Evolutionary conservation across 2,329 filamentous ascomycete species (phyloP).

Genomic region (Fusarium sp.): DNA sequence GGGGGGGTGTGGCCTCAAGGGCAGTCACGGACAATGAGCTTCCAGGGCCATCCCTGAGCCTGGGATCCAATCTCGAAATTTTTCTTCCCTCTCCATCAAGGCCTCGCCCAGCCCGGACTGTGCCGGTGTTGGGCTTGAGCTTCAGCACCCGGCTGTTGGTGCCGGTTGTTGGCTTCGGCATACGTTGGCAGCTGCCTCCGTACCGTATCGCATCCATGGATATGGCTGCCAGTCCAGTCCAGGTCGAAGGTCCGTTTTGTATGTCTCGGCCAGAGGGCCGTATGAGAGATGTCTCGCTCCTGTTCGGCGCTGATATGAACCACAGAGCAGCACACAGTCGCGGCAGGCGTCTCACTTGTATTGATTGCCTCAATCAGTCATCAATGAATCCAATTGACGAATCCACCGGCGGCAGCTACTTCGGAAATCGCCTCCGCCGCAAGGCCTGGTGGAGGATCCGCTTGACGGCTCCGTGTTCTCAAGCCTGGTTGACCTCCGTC

Average conservation of each 20-base stretch:
- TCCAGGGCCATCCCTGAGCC: slow-evolving; percentile 41
- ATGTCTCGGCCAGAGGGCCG: neutral
- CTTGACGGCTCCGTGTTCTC: slow-evolving; percentile 38
- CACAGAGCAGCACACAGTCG: slow-evolving; percentile 6
- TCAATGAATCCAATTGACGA: slow-evolving; percentile 19
- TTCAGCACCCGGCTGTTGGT: slow-evolving; percentile 40
- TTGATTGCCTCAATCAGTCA: slow-evolving; percentile 18
- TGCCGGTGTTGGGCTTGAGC: slow-evolving; percentile 41
- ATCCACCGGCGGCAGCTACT: slow-evolving; percentile 26
- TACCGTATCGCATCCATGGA: slow-evolving; percentile 4
- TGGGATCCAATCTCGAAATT: slow-evolving; percentile 43
- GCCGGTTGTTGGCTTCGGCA: slow-evolving; percentile 41
- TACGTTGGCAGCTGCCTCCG: slow-evolving; percentile 13
- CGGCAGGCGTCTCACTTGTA: slow-evolving; percentile 21
- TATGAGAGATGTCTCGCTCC: slow-evolving; percentile 20
- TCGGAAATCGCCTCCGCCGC: slow-evolving; percentile 27
- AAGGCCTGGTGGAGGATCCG: slow-evolving; percentile 35
- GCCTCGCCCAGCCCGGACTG: slow-evolving; percentile 42
- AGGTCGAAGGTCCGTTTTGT: slow-evolving; percentile 14
- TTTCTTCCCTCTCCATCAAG: slow-evolving; percentile 39
- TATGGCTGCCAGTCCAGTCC: neutral
- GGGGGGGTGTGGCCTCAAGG: slow-evolving; percentile 38
- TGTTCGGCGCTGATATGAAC: slow-evolving; percentile 17
- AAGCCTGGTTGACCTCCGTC: slow-evolving; percentile 21
- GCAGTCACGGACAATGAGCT: slow-evolving; percentile 22